These are phyloP conservation scores for Scleroderma citrinum DNA, from an alignment of 768 basidiomycete genomes.

Conservation along the genomic window DNA sequence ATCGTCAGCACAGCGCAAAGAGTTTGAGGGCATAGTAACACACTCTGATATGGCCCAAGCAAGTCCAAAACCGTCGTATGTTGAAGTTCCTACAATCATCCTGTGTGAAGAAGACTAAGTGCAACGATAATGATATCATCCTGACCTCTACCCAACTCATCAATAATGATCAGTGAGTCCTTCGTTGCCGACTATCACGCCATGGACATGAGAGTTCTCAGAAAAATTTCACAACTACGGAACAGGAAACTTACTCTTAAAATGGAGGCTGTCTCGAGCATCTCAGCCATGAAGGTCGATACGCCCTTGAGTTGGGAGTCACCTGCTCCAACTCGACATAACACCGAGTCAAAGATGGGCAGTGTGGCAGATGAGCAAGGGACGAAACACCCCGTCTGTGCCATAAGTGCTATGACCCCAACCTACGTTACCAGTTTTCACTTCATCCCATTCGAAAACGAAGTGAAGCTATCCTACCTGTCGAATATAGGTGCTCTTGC, in stretches of 20 bases:
- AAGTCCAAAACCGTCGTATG: slow-evolving; percentile 95
- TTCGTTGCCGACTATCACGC: slow-evolving; percentile 72
- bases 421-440: slow-evolving; percentile 39
- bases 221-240: not conserved
- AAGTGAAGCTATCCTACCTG: slow-evolving; percentile 42
- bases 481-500: slow-evolving; percentile 95
- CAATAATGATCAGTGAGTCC: slow-evolving; percentile 94
- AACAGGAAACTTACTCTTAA: slow-evolving; percentile 54
- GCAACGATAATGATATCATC: not conserved
- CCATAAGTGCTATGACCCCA: slow-evolving; percentile 95
- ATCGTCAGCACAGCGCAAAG: not conserved
- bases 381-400: slow-evolving; percentile 92
- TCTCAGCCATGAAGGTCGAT: slow-evolving; percentile 99
- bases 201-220: not conserved
- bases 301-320: slow-evolving; percentile 98
- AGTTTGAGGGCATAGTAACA: slow-evolving; percentile 14
- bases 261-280: slow-evolving; percentile 97
- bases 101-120: slow-evolving; percentile 1
- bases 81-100: slow-evolving; percentile 68
- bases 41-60: slow-evolving; percentile 99
- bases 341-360: slow-evolving; percentile 92
- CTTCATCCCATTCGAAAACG: no score
- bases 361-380: slow-evolving; percentile 82
- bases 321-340: slow-evolving; percentile 95
- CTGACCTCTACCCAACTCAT: slow-evolving; percentile 87